Evolutionary conservation across 2,329 filamentous ascomycete genomes (phyloP).

Genomic region (Aquanectria penicillioides): DNA sequence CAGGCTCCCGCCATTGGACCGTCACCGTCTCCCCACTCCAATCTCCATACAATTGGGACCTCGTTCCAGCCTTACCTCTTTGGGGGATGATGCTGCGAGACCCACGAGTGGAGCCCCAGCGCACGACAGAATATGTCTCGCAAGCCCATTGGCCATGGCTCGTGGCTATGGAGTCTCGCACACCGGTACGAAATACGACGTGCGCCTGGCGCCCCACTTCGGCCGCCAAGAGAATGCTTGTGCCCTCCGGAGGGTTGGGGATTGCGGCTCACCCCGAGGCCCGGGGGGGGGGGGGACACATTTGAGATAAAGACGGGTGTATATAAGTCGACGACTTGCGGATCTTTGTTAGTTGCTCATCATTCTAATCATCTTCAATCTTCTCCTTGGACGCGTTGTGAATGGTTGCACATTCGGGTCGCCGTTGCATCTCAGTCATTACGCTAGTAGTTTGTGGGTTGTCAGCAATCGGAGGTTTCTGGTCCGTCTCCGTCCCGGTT

Average conservation of each 20-base stretch:
- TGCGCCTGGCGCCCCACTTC: conserved; percentile 2
- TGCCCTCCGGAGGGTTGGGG: neutral
- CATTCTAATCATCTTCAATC: neutral
- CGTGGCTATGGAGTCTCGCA: neutral
- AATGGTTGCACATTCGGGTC: neutral
- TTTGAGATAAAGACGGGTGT: neutral
- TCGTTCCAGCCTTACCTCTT: conserved; percentile 4
- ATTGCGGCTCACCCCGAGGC: conserved; percentile 12
- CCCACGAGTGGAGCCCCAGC: neutral
- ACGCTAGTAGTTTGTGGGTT: neutral
- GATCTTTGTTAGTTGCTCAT: neutral
- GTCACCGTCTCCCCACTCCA: neutral
- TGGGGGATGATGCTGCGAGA: conserved; percentile 21
- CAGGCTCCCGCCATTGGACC: conserved; percentile 18
- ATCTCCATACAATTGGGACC: neutral
- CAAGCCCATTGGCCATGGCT: neutral
- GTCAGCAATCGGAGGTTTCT: conserved; percentile 24
- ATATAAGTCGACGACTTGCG: conserved; percentile 12
- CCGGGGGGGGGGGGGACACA: neutral
- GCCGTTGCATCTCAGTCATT: neutral
- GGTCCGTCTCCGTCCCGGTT: neutral
- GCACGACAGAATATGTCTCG: neutral
- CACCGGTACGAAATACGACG: conserved; percentile 23
- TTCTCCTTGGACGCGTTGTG: no score
- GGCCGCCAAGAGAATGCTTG: conserved; percentile 9